phyloP scores from a whole-genome alignment of 2,329 filamentous ascomycete species.

The Stemphylium vesicarium region DNA sequence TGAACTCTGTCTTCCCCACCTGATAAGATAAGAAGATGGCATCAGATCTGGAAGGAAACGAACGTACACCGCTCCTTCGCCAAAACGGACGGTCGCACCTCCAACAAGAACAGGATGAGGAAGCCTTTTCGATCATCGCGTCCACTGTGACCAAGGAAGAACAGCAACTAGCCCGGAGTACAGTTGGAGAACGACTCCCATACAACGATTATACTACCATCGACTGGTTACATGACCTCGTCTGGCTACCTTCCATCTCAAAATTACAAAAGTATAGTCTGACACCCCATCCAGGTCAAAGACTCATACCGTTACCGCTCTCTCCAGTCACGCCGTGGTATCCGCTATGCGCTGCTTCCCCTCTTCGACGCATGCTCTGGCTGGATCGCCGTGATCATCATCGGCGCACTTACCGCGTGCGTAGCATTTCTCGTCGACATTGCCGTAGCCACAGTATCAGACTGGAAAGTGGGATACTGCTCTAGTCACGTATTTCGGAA shows the following conservation, averaged over 20 bases:
- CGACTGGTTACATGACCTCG: conserved; percentile 67
- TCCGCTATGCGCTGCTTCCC: conserved; percentile 51
- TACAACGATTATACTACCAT: conserved; percentile 69
- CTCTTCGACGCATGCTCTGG: conserved; percentile 60
- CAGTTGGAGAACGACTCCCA: conserved; percentile 62
- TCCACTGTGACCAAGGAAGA: conserved; percentile 58
- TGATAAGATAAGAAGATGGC: conserved; percentile 20
- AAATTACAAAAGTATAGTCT: background rate
- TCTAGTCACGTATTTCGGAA: conserved; percentile 53
- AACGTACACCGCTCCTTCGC: conserved; percentile 46
- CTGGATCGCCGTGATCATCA: conserved; percentile 62
- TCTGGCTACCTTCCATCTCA: conserved; percentile 21
- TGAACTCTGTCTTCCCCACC: background rate
- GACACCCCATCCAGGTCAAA: conserved; percentile 54
- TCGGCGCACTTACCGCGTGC: conserved; percentile 61
- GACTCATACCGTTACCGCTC: conserved; percentile 61
- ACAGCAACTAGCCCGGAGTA: conserved; percentile 53
- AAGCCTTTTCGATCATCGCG: conserved; percentile 53
- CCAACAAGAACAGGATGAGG: conserved; percentile 49
- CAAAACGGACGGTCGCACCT: conserved; percentile 42
- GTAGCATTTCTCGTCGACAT: conserved; percentile 64
- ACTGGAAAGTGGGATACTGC: conserved; percentile 66
- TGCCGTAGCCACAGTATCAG: conserved; percentile 60
- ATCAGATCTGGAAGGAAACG: conserved; percentile 34
- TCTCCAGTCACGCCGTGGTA: conserved; percentile 52